phyloP scores from a whole-genome alignment of 768 basidiomycete species.

The Boletus reticulatus region DNA sequence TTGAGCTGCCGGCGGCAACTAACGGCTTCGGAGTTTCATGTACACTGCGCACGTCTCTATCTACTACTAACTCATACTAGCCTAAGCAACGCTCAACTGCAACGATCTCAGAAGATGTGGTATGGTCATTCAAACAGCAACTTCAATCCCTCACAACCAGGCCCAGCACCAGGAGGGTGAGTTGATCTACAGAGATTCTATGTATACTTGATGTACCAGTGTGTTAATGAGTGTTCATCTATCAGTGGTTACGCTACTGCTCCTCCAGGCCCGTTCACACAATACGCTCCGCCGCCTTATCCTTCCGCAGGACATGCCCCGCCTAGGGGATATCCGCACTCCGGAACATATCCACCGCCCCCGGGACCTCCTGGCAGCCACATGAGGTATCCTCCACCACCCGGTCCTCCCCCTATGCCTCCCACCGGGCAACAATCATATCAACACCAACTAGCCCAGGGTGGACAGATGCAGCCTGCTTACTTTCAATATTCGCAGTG shows the following conservation, averaged over 20 bases:
- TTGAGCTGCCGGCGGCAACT: no score
- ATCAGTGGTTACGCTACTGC: conserved; percentile 30
- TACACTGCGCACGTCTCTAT: no score
- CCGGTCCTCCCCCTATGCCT: conserved; percentile 46
- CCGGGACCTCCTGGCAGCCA: conserved; percentile 16
- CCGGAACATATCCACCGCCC: conserved; percentile 12
- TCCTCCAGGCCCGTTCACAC: conserved; percentile 7
- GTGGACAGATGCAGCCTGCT: conserved; percentile 49
- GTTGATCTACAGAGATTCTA: not conserved
- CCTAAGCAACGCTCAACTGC: no score
- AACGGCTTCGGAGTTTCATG: no score
- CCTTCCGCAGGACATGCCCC: conserved; percentile 21
- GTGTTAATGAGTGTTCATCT: conserved; percentile 9
- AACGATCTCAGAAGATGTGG: no score
- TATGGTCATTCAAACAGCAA: no score
- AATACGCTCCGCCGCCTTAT: conserved; percentile 1
- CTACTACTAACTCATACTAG: no score
- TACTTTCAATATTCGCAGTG: conserved; percentile 91
- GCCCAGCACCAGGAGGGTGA: conserved; percentile 11
- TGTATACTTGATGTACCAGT: not conserved
- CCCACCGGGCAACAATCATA: conserved; percentile 60
- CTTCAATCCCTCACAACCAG: not conserved
- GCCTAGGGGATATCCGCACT: conserved; percentile 8
- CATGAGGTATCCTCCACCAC: not conserved
- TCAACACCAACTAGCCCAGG: conserved; percentile 53